Base-by-base conservation (phyloP, 441 rosid genomes). In the Raphanus hybrid region DNA sequence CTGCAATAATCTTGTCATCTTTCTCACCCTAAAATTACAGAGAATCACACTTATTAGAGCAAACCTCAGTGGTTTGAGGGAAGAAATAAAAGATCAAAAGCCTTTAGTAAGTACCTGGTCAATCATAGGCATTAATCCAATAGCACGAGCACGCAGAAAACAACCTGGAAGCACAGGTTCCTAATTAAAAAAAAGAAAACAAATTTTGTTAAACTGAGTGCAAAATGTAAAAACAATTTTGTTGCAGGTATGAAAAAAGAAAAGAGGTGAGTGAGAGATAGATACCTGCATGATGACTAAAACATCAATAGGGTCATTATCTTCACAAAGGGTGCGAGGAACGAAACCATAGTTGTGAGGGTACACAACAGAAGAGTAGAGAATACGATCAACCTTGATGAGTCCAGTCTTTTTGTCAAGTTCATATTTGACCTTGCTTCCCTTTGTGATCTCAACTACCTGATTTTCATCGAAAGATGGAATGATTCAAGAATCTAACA, bases 321-420 rank as follows among this genome's bases (percentile, higher is more conserved):
- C 85, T 71, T 83, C 85, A 64, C 85, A 83, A 0, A 83, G 43
- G 1, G 85, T 83, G 37, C 85, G 79, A 27, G 85, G 85, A 48
- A 83, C 80, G 55, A 82, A 82, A 10, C 85, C 83, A 35, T 82
- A 82, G 78, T 82, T 82, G 74, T 82, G 85, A 43, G 85, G 85
- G 73, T 83, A 83, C 34, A 83, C 85, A 70, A 83, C 85, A 3
- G 85, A 83, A 0, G 85, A 83, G 37, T 83, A 83, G 0, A 83
- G 70, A 14, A 83, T 71, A 43, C 85, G 79, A 67, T 83, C 85
- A 55, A 82, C 82, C 76, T 83, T 83, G 59, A 83, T 83, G 57
- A 83, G 81, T n/a, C 85, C 85, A 1, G 85, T 83, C 75, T 82
- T 82, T 71, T 82, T 82, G 78, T 82, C 85, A 35, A 82, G 85